Percentiles rank a stretch among this genome's conserved stretches.
Conservation (phyloP, 345 rosid species). For the Noccaea bulbosa region DNA sequence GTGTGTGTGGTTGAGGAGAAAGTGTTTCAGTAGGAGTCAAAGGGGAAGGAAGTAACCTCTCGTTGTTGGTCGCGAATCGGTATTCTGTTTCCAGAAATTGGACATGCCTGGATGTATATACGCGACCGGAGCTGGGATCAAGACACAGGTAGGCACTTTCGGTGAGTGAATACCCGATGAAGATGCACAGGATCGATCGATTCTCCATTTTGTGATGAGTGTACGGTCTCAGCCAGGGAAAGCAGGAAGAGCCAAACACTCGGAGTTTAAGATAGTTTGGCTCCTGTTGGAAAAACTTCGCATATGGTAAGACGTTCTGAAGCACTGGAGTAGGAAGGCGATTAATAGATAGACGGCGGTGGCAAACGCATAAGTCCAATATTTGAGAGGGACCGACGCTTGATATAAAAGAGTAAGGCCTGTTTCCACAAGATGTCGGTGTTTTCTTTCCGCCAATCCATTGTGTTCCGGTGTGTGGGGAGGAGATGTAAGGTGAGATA, state of each 20-base stretch:
- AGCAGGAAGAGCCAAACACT: neutral
- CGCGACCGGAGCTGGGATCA: neutral
- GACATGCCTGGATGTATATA: neutral
- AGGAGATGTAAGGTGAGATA: neutral
- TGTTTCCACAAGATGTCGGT: neutral
- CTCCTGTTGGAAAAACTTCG: neutral
- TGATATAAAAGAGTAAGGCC: neutral
- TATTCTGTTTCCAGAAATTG: neutral
- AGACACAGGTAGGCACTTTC: neutral
- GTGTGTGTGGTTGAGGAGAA: too few species aligned
- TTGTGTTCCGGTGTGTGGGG: constrained; percentile 2
- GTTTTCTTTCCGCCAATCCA: neutral
- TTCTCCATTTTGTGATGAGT: neutral
- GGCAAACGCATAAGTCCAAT: neutral
- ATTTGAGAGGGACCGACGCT: neutral
- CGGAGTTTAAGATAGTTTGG: neutral
- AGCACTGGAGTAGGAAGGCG: neutral
- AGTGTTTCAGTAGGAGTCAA: too few species aligned
- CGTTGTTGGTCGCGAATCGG: too few species aligned
- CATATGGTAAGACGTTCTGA: neutral
- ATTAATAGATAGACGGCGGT: neutral
- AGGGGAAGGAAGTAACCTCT: too few species aligned
- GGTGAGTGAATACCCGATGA: neutral
- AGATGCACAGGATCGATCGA: neutral
- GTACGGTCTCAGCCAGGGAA: neutral